phyloP scores from a whole-genome alignment of 345 rosid species.

The Syzygium oleosum region DNA sequence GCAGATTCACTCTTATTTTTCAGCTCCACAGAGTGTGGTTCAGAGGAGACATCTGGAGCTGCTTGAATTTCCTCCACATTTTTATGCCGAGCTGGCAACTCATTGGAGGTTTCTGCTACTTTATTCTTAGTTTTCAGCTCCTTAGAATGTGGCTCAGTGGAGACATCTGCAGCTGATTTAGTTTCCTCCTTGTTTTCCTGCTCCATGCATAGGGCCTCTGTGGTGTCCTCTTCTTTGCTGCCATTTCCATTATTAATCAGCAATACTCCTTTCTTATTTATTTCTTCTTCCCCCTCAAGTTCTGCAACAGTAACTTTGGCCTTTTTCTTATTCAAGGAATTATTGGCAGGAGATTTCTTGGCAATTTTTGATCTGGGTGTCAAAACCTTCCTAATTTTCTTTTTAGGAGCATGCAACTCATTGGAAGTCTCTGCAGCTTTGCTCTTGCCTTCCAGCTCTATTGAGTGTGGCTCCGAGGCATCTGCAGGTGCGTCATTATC shows the following conservation, averaged over 20 bases:
- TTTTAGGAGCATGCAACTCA: conserved; percentile 14
- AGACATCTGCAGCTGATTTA: not conserved
- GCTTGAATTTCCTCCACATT: not conserved
- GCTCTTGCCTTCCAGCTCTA: not conserved
- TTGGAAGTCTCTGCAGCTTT: not conserved
- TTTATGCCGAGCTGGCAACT: not conserved
- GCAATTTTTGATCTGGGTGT: conserved; percentile 28
- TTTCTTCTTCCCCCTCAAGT: conserved; percentile 5
- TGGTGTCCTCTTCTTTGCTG: conserved; percentile 5
- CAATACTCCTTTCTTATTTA: conserved; percentile 7
- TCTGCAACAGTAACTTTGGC: conserved; percentile 1
- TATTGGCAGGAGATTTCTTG: conserved; percentile 30
- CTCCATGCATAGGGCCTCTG: not conserved
- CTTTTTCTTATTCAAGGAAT: conserved; percentile 13
- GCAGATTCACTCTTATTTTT: not conserved
- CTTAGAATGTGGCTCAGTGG: not conserved
- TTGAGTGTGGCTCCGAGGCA: not conserved
- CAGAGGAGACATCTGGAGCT: not conserved
- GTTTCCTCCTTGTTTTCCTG: not conserved
- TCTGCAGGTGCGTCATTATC: not conserved
- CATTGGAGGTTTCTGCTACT: not conserved
- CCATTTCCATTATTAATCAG: conserved; percentile 5
- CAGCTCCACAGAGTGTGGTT: not conserved
- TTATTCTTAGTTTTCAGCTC: not conserved
- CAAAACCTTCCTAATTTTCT: conserved; percentile 15